phyloP scores from a whole-genome alignment of 139 green algal species.

The Mychonastes homosphaera region DNA sequence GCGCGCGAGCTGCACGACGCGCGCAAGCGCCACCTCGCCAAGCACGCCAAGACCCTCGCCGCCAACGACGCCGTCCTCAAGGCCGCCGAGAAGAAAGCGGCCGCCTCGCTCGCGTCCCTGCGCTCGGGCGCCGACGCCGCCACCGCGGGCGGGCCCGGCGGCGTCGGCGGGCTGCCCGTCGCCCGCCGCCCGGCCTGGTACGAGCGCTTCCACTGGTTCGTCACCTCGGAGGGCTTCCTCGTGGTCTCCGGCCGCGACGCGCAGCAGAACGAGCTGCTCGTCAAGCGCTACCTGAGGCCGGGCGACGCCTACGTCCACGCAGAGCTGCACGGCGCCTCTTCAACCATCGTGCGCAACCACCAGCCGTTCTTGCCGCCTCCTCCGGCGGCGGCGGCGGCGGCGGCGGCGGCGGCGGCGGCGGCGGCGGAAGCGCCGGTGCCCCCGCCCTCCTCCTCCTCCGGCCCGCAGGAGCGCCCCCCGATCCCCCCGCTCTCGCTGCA shows the following conservation, averaged over 20 bases:
- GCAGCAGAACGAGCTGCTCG: conserved; percentile 94
- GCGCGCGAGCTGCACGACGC: conserved; percentile 43
- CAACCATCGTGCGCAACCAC: conserved; percentile 57
- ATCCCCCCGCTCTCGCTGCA: conserved; percentile 67
- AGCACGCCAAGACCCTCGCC: conserved; percentile 73
- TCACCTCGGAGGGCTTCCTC: conserved; percentile 88
- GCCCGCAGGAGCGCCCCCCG: conserved; percentile 58
- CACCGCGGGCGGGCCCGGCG: too few relatives aligned
- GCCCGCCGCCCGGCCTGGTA: conserved; percentile 89
- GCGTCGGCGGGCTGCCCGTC: conserved; percentile 1
- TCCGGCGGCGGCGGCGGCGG: too few relatives aligned
- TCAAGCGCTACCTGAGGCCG: conserved; percentile 60
- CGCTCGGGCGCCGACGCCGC: too few relatives aligned
- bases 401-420: too few relatives aligned
- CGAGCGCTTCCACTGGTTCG: conserved; percentile 96
- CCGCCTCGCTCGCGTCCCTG: conserved; percentile 51
- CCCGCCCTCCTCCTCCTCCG: conserved; percentile 53
- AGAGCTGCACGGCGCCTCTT: conserved; percentile 86
- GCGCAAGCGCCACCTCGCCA: conserved; percentile 62
- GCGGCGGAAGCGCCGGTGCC: too few relatives aligned
- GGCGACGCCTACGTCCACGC: conserved; percentile 88
- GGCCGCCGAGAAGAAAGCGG: conserved; percentile 79
- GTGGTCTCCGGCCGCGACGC: conserved; percentile 81
- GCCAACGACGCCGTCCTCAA: conserved; percentile 65
- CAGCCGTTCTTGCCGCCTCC: too few relatives aligned